Conservation (phyloP, 495 filamentous ascomycete species). For the Haplographium delicatum region DNA sequence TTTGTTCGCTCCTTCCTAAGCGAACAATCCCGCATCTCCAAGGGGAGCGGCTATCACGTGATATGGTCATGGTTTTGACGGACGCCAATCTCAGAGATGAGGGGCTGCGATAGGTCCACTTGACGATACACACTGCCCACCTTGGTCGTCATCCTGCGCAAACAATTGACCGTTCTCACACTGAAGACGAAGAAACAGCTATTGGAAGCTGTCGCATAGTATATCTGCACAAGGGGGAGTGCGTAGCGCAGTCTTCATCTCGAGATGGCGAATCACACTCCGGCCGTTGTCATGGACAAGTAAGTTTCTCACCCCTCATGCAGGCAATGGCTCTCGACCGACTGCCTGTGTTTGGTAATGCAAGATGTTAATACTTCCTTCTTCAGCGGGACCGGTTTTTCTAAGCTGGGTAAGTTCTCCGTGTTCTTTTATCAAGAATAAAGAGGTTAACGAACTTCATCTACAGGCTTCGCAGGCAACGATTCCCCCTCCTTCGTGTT, state of each 20-base stretch:
- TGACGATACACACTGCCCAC: slow-evolving; percentile 20
- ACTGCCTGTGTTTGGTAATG: background rate
- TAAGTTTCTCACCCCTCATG: slow-evolving; percentile 45
- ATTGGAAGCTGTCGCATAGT: slow-evolving; percentile 15
- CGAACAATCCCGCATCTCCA: background rate
- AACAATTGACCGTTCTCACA: background rate
- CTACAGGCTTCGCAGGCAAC: slow-evolving; percentile 92
- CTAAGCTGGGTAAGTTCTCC: slow-evolving; percentile 75
- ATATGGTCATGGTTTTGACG: background rate
- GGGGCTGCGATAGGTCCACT: slow-evolving; percentile 14
- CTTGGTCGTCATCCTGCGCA: slow-evolving; percentile 20
- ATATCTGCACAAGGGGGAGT: slow-evolving; percentile 16
- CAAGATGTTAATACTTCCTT: background rate
- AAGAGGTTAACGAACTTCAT: slow-evolving; percentile 23
- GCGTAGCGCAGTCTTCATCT: slow-evolving; percentile 9
- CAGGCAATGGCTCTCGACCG: slow-evolving; percentile 14
- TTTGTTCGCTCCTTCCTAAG: background rate
- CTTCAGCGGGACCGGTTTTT: slow-evolving; percentile 92
- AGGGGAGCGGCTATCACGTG: background rate
- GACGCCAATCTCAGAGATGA: too few relatives aligned
- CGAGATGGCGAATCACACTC: slow-evolving; percentile 91
- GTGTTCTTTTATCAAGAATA: background rate
- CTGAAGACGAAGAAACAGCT: slow-evolving; percentile 1
- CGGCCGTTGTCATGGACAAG: slow-evolving; percentile 99
- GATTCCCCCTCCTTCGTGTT: slow-evolving; percentile 99